Evolutionary conservation across 306 rosid genomes (phyloP), one percentile per base, ranked within the genome.

Genomic region (Morella rubra): DNA sequence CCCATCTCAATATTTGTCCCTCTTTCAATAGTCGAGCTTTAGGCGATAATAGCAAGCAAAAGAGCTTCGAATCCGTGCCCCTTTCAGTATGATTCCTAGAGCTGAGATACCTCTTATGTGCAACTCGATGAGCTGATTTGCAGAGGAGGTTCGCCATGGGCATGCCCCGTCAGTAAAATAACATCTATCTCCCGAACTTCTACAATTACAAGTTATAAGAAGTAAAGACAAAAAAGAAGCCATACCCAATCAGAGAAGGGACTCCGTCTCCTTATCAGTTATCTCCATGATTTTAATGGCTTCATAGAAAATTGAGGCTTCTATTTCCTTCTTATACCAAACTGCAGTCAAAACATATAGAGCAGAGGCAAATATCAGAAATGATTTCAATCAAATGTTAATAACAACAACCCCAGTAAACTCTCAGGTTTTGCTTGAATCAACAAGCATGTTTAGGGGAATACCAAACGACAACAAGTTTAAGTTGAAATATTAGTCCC

Each of bases 171-270:
- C n/a, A 32, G 19, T 8, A 51, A 32, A 32, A 10, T 66, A 61
- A 52, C 32, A 72, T 67, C 20, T 15, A 14, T 47, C 37, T 44
- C 61, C 72, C 53, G 10, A 32, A n/a, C 24, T 49, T 12, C 40
- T 69, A 32, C 4, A 47, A n/a, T 19, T 46, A 8, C 13, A 44
- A 5, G 7, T 11, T 3, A 62, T 22, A 62, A 40, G 19, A 40
- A 62, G 5, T 13, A 7, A 22, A 40, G 2, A 46, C 46, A 19
- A 20, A 50, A n/a, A 66, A 44, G 9, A 65, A 42, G 75, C 20
- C 88, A 76, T 74, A 96, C 97, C 91, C 85, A 93, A 87, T 92
- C 93, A 86, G 93, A 72, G 71, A 85, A 73, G 73, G 87, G 78
- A 79, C 74, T 89, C 87, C 61, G 87, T 81, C 88, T 90, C 82